Percentiles rank a stretch among this genome's conserved stretches.
Evolutionary conservation across 1,139 yeast species (phyloP).

Genomic region (Geotrichum siamense): DNA sequence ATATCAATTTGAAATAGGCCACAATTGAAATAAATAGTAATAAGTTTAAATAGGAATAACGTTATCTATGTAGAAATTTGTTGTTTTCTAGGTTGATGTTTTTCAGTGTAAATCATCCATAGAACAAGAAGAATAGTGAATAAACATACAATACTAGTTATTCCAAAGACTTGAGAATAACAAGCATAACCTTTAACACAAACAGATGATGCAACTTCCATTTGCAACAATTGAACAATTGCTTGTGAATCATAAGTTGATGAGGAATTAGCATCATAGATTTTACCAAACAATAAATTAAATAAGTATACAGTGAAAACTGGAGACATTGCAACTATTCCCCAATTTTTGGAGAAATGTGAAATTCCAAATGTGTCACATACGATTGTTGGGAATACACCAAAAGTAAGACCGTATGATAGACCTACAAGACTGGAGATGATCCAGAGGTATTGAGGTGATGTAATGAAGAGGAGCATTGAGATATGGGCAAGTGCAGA

Average conservation of each 20-base stretch:
- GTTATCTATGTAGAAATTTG: background rate
- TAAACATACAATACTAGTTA: conserved; percentile 34
- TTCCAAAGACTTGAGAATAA: conserved; percentile 26
- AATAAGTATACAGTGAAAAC: conserved; percentile 33
- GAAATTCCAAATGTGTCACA: conserved; percentile 66
- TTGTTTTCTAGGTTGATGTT: conserved; percentile 14
- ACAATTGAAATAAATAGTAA: no score
- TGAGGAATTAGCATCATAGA: conserved; percentile 30
- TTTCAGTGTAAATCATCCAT: conserved; percentile 24
- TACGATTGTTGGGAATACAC: conserved; percentile 67
- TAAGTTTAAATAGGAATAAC: no score
- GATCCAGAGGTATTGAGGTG: conserved; percentile 34
- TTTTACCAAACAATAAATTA: conserved; percentile 32
- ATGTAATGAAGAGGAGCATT: conserved; percentile 19
- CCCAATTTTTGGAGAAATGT: conserved; percentile 73
- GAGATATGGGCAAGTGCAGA: conserved; percentile 29
- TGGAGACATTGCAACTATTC: conserved; percentile 41
- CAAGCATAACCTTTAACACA: conserved; percentile 28
- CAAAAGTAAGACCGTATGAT: conserved; percentile 69
- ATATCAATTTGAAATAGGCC: no score
- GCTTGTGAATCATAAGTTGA: conserved; percentile 10
- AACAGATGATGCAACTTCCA: conserved; percentile 10
- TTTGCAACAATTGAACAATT: no score
- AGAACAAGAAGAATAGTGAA: conserved; percentile 33
- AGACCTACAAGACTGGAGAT: conserved; percentile 56